phyloP scores from a whole-genome alignment of 306 rosid species.

The Trifolium repens region DNA sequence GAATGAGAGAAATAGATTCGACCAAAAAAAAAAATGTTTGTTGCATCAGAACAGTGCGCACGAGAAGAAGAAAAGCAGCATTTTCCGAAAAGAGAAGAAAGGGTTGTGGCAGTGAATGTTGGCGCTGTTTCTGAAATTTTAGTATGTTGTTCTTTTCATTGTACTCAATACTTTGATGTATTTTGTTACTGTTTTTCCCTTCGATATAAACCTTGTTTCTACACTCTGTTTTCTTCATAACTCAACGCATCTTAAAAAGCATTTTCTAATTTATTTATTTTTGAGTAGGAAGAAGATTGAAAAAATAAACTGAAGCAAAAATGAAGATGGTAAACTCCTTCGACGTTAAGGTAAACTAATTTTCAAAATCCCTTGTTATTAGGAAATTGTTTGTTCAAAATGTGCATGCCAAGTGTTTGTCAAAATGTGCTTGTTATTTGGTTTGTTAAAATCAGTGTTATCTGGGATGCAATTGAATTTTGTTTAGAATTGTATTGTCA shows the following conservation, averaged over 20 bases:
- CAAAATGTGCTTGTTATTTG: constrained; percentile 14
- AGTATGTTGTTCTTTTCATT: not conserved
- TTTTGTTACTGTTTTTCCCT: not conserved
- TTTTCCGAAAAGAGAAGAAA: not conserved
- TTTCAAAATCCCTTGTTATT: not conserved
- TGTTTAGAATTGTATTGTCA: not conserved
- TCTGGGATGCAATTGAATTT: not conserved
- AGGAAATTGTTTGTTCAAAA: not conserved
- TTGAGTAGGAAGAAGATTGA: constrained; percentile 27
- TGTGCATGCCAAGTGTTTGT: constrained; percentile 41
- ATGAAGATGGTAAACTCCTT: constrained; percentile 48
- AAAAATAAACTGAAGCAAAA: not conserved
- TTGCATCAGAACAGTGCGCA: not conserved
- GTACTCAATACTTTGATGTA: not conserved
- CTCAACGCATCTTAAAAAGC: not conserved
- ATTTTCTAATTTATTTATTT: not conserved
- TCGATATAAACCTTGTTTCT: not conserved
- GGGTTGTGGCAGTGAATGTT: not conserved
- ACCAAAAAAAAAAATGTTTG: not conserved
- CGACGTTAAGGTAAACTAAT: constrained; percentile 49
- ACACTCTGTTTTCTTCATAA: not conserved
- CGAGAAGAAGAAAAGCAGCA: not conserved
- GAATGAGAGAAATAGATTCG: not conserved
- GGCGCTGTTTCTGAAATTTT: not conserved
- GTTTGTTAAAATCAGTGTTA: not conserved